Evolutionary conservation across 495 filamentous ascomycete genomes (phyloP), one percentile per base, ranked within the genome.

Genomic region (Lindgomyces ingoldianus): DNA sequence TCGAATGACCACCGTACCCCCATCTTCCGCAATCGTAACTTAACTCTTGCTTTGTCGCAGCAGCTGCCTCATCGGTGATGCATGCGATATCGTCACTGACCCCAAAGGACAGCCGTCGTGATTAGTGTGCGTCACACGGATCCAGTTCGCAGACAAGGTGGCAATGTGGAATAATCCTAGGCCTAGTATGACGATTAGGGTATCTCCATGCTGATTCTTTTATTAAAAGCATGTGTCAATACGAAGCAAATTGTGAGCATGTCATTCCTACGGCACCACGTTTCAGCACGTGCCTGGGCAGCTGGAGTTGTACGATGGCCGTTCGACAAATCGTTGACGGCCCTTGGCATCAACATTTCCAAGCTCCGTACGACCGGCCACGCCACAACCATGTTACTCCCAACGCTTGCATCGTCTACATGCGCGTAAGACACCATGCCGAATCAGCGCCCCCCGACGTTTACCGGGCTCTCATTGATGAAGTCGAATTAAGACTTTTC

Each of bases 171-270:
- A 30, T 55, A n/a, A 22, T 18, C 42, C 51, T 29, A 14, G 18
- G 14, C 9, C 6, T 18, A 16, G 3, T 19, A 16, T 25, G n/a
- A 56, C 18, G 61, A 42, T 57, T 49, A 24, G 14, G 36, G 30
- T 57, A 39, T 42, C 45, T 33, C 0, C 1, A 24, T 39, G 61
- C 52, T 33, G 52, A 52, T 49, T 58, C 39, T 41, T 49, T 60
- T 60, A 64, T 59, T 41, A 65, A 60, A 51, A 48, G 33, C 16
- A 14, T 54, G 39, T 21, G 62, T 65, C 62, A 65, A 49, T 57
- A 30, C 30, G 45, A n/a, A 19, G 18, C 25, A 4, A 22, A 12
- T 29, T n/a, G 18, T 36, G 44, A 44, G 62, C 62, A 59, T 60
- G 55, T 65, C 62, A 54, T 26, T 65, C 56, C 62, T 55, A 33